Percentiles rank a stretch among this genome's conserved stretches.
phyloP scores from a whole-genome alignment of 352 stramenopile species.

The Phytophthora lateralis region DNA sequence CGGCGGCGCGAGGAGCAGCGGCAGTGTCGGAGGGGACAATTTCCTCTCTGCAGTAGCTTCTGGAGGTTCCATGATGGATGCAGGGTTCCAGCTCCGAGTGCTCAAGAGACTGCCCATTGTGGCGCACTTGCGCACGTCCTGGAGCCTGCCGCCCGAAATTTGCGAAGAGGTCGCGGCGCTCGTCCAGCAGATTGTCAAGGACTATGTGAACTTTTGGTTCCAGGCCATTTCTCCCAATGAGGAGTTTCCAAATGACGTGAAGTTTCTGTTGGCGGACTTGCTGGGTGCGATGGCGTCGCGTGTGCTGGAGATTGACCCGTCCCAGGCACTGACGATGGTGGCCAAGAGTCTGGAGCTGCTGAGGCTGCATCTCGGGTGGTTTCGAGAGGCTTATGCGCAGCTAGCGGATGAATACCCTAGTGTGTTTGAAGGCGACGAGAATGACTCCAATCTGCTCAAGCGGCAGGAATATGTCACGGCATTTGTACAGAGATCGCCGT shows the following conservation, averaged over 20 bases:
- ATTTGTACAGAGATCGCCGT: conserved; percentile 63
- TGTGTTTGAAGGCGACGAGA: conserved; percentile 62
- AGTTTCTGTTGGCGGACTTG: conserved; percentile 68
- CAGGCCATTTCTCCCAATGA: conserved; percentile 64
- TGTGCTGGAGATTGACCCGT: conserved; percentile 72
- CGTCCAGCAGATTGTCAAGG: conserved; percentile 49
- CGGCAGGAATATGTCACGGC: conserved; percentile 61
- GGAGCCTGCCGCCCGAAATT: conserved; percentile 56
- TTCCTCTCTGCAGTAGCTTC: background rate
- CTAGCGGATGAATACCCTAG: conserved; percentile 62
- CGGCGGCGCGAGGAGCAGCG: conserved; percentile 6
- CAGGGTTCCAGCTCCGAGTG: conserved; percentile 57
- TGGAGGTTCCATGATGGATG: conserved; percentile 36
- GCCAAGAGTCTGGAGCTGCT: conserved; percentile 70
- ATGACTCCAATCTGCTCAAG: conserved; percentile 52
- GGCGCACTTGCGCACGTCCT: conserved; percentile 66
- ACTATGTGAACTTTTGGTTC: conserved; percentile 79
- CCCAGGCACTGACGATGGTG: conserved; percentile 64
- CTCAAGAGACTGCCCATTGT: conserved; percentile 64
- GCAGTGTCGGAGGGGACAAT: conserved; percentile 8
- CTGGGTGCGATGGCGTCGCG: conserved; percentile 59
- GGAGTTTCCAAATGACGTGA: conserved; percentile 69
- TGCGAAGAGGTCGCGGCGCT: conserved; percentile 68
- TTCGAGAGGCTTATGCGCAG: conserved; percentile 75
- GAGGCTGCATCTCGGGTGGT: conserved; percentile 79